Evolutionary conservation across 768 basidiomycete species (phyloP).

Genomic region (Clathrus columnatus): DNA sequence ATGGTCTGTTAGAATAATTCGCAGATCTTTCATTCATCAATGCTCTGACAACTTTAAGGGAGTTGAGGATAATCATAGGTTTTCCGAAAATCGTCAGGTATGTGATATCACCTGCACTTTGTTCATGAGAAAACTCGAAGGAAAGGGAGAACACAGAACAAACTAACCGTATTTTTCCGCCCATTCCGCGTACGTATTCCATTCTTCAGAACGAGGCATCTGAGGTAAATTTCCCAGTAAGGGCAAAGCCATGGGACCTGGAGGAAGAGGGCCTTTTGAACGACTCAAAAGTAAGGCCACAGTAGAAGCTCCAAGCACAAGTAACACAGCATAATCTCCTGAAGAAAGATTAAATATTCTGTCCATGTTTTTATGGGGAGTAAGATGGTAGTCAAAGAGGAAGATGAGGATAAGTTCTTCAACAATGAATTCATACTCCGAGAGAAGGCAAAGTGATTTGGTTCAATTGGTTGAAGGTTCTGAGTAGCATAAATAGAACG

Average conservation of each 20-base stretch:
- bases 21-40: slow-evolving; percentile 13
- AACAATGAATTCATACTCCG: no score
- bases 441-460: no score
- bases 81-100: slow-evolving; percentile 8
- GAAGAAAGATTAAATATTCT: no score
- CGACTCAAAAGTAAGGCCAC: neutral
- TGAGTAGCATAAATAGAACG: no score
- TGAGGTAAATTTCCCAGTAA: slow-evolving; percentile 9
- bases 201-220: slow-evolving; percentile 10
- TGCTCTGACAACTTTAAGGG: slow-evolving; percentile 9
- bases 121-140: neutral
- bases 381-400: no score
- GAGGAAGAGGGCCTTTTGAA: slow-evolving; percentile 7
- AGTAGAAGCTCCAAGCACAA: no score
- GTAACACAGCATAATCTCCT: no score
- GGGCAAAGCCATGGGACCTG: slow-evolving; percentile 8
- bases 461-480: no score
- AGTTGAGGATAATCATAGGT: slow-evolving; percentile 12
- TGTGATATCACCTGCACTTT: slow-evolving; percentile 7
- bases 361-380: no score
- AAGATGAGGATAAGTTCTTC: no score
- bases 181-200: slow-evolving; percentile 11
- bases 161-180: slow-evolving; percentile 10
- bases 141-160: neutral
- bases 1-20: slow-evolving; percentile 17